Conservation (phyloP, 176 grass and related monocot genomes). For the Elymus sibiricus region DNA sequence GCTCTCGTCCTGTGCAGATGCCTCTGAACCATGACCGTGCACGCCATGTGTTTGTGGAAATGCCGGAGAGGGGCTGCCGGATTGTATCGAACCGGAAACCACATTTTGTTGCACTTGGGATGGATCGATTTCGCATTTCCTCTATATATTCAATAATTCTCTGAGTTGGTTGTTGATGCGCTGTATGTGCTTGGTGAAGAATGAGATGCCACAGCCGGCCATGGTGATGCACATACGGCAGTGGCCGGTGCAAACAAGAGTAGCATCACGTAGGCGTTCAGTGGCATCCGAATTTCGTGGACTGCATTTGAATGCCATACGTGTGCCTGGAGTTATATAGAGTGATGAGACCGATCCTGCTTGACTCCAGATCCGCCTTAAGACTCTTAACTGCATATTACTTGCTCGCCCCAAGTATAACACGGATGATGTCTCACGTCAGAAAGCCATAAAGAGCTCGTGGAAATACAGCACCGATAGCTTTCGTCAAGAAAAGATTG, state of each 20-base stretch:
- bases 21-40: background rate
- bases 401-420: background rate
- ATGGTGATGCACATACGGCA: background rate
- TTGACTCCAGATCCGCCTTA: background rate
- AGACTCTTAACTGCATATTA: background rate
- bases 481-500: no score
- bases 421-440: background rate
- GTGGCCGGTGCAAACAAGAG: background rate
- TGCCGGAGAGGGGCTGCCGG: background rate
- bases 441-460: no score
- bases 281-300: background rate
- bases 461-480: no score
- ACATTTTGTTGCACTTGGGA: background rate
- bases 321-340: background rate
- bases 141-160: background rate
- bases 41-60: conserved; percentile 39
- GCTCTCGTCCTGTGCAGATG: fast-evolving
- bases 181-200: background rate
- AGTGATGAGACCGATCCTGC: background rate
- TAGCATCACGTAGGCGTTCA: background rate
- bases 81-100: background rate
- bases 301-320: background rate
- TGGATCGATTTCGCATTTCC: background rate
- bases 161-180: background rate
- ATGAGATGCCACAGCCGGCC: background rate